These are phyloP conservation scores for Obelidium mucronatum DNA, from an alignment of 192 early-diverging fungal genomes.

Conservation along the genomic window DNA sequence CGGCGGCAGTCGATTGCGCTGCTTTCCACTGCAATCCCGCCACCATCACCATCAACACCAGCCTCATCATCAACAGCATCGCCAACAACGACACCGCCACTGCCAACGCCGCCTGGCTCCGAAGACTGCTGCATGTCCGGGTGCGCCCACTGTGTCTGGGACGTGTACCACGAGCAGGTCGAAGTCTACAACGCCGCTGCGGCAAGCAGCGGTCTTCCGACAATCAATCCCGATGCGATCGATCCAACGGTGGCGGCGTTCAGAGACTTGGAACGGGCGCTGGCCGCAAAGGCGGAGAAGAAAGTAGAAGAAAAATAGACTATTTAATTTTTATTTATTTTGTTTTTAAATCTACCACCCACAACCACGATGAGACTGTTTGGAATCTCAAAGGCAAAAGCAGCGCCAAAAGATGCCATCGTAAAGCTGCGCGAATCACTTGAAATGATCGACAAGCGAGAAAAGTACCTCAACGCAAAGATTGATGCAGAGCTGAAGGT, in stretches of 20 bases:
- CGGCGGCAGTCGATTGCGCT: too few species aligned
- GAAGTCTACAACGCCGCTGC: slow-evolving; percentile 14
- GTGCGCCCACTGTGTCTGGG: slow-evolving; percentile 38
- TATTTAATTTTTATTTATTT: too few species aligned
- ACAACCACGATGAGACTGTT: slow-evolving; percentile 55
- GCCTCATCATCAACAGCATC: neutral
- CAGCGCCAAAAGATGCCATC: slow-evolving; percentile 93
- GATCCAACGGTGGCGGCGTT: slow-evolving; percentile 28
- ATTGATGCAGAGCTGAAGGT: slow-evolving; percentile 85
- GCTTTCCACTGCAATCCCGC: neutral
- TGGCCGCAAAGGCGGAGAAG: neutral
- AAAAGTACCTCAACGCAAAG: slow-evolving; percentile 84
- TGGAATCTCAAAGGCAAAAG: slow-evolving; percentile 52
- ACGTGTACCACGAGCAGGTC: slow-evolving; percentile 36
- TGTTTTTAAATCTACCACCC: too few species aligned
- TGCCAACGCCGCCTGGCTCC: slow-evolving; percentile 7
- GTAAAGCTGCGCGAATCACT: slow-evolving; percentile 88
- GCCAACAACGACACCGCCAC: neutral
- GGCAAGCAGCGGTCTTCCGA: neutral
- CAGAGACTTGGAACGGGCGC: slow-evolving; percentile 24
- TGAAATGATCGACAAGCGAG: slow-evolving; percentile 95
- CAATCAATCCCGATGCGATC: slow-evolving; percentile 10
- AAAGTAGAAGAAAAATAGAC: neutral
- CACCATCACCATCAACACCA: neutral
- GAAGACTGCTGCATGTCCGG: slow-evolving; percentile 40